Evolutionary conservation across 352 stramenopile species (phyloP).

Genomic region (Phytophthora lateralis): DNA sequence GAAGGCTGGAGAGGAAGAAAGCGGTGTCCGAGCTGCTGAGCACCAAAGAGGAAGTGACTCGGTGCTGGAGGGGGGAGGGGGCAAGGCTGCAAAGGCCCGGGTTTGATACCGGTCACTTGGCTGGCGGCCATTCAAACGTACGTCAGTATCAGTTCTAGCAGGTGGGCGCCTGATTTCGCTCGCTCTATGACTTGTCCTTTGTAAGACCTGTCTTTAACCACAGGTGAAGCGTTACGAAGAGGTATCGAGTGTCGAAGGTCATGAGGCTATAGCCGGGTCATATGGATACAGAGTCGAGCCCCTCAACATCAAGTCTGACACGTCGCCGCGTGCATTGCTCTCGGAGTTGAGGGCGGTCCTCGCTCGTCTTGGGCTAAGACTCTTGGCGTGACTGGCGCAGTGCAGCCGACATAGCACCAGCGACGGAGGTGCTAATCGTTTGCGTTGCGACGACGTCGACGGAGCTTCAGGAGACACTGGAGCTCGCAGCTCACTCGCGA

Average conservation of each 20-base stretch:
- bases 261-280: neutral
- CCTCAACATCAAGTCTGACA: conserved; percentile 37
- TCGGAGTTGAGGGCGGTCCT: too few relatives aligned
- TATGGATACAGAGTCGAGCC: conserved; percentile 15
- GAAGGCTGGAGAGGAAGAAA: conserved; percentile 9
- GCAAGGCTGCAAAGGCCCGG: conserved; percentile 26
- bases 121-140: conserved; percentile 41
- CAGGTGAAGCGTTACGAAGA: conserved; percentile 13
- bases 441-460: neutral
- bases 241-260: conserved; percentile 8
- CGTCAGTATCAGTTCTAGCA: conserved; percentile 25
- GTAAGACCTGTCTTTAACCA: neutral
- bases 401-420: neutral
- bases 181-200: conserved; percentile 1
- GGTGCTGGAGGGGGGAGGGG: conserved; percentile 12
- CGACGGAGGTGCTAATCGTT: neutral
- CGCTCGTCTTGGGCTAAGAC: too few relatives aligned
- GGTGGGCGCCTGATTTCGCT: conserved; percentile 23
- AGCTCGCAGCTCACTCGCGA: neutral
- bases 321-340: conserved; percentile 13
- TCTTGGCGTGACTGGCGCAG: neutral
- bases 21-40: conserved; percentile 16
- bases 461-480: neutral
- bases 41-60: conserved; percentile 37
- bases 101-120: conserved; percentile 26